These are phyloP conservation scores for Cercospora nicotianae DNA, from an alignment of 2,329 filamentous ascomycete genomes.

Conservation along the genomic window DNA sequence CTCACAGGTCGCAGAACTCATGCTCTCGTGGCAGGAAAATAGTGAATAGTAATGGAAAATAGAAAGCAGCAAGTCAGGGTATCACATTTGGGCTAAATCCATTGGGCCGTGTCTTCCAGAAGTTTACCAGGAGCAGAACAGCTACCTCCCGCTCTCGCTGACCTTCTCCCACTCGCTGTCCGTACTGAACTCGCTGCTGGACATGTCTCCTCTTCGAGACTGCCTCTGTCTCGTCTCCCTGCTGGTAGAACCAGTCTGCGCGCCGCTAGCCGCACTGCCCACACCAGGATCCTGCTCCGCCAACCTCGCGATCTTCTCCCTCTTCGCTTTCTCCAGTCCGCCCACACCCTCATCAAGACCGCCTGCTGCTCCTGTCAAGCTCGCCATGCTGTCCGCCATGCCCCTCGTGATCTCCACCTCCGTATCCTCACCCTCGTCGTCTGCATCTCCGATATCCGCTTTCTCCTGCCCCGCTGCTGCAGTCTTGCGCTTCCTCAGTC, in stretches of 20 bases:
- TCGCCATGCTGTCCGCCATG: slow-evolving; percentile 14
- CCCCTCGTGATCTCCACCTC: slow-evolving; percentile 22
- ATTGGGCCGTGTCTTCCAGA: not conserved
- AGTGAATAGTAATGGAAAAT: not conserved
- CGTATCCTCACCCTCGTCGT: slow-evolving; percentile 37
- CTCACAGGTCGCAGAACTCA: not conserved
- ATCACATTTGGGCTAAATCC: not conserved
- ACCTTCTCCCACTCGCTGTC: slow-evolving; percentile 99
- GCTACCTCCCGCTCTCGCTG: slow-evolving; percentile 63
- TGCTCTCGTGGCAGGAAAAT: not conserved
- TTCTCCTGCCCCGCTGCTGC: slow-evolving; percentile 27
- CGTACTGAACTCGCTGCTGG: slow-evolving; percentile 56
- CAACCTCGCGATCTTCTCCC: slow-evolving; percentile 21
- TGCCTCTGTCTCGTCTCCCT: slow-evolving; percentile 23
- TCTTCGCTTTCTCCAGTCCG: slow-evolving; percentile 18
- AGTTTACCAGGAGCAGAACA: not conserved
- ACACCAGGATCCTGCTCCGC: slow-evolving; percentile 15
- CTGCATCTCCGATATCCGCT: slow-evolving; percentile 44
- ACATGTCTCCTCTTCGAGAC: slow-evolving; percentile 27
- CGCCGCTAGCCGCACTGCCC: slow-evolving; percentile 18
- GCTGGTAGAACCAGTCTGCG: slow-evolving; percentile 9
- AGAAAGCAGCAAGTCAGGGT: not conserved
- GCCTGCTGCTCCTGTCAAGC: slow-evolving; percentile 16
- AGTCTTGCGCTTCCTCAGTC: slow-evolving; percentile 43
- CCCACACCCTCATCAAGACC: slow-evolving; percentile 7